Conservation (phyloP, 139 green algal species). For the Volvox reticuliferus region DNA sequence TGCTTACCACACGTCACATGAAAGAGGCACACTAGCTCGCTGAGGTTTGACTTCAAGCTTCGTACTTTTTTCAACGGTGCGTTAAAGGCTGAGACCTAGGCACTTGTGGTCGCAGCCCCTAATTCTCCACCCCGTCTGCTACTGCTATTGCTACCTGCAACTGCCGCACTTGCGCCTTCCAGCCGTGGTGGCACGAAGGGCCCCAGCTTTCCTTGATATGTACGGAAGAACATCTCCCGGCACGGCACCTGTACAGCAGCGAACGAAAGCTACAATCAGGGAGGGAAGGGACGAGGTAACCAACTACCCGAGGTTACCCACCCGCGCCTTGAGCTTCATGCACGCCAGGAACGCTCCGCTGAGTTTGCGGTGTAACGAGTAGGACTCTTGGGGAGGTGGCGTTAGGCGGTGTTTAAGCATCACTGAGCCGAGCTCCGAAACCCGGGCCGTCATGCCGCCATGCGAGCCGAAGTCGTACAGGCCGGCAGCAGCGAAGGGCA, state of each 20-base stretch:
- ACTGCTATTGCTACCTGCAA: background rate
- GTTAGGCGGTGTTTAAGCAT: constrained; percentile 96
- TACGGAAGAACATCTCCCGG: constrained; percentile 69
- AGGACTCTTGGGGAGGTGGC: constrained; percentile 93
- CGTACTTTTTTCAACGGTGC: too few relatives aligned
- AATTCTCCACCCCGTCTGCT: background rate
- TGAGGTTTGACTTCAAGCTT: too few relatives aligned
- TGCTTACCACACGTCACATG: too few relatives aligned
- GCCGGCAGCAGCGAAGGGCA: constrained; percentile 82
- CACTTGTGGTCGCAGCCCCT: too few relatives aligned
- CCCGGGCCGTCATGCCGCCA: constrained; percentile 68
- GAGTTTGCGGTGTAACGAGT: constrained; percentile 96
- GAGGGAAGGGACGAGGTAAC: too few relatives aligned
- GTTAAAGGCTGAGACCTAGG: too few relatives aligned
- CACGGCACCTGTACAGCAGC: constrained; percentile 66
- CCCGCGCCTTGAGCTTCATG: constrained; percentile 91
- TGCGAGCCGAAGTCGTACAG: constrained; percentile 90
- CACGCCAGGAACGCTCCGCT: constrained; percentile 94
- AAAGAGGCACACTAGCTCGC: too few relatives aligned
- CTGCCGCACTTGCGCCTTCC: background rate
- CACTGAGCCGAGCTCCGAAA: constrained; percentile 80
- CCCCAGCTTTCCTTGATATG: constrained; percentile 40
- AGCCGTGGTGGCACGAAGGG: constrained; percentile 29
- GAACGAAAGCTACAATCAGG: too few relatives aligned
- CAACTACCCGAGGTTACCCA: constrained; percentile 37